Evolutionary conservation across 192 early-diverging fungal genomes (phyloP).

Genomic region (Borealophlyctis nickersoniae): DNA sequence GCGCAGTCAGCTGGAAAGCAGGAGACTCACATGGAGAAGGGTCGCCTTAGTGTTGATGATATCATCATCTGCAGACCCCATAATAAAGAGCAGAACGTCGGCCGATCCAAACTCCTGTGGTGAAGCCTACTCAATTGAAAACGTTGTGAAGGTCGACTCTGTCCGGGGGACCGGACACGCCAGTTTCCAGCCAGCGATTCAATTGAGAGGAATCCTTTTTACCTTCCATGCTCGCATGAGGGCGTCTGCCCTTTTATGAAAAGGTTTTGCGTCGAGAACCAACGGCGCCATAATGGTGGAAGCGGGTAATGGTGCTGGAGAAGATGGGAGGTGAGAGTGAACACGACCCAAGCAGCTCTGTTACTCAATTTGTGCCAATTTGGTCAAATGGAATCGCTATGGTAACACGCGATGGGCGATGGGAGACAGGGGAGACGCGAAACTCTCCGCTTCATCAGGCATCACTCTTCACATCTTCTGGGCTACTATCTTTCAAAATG

Average conservation of each 20-base stretch:
- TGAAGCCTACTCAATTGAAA: background rate
- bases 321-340: too few species aligned
- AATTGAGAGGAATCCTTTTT: background rate
- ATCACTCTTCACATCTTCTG: too few species aligned
- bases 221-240: constrained; percentile 33
- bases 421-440: too few species aligned
- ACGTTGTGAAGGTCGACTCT: background rate
- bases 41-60: constrained; percentile 71
- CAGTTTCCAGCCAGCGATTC: background rate
- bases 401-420: too few species aligned
- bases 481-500: constrained; percentile 10
- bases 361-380: too few species aligned
- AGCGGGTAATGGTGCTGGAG: too few species aligned
- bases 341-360: too few species aligned
- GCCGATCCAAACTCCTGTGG: constrained; percentile 36
- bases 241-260: constrained; percentile 16
- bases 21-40: constrained; percentile 44
- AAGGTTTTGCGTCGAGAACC: constrained; percentile 19
- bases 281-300: constrained; percentile 7
- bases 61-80: constrained; percentile 66
- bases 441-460: too few species aligned
- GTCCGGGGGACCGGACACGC: background rate
- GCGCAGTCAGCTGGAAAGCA: too few species aligned
- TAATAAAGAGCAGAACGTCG: constrained; percentile 59
- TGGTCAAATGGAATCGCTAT: too few species aligned